Percentiles rank a stretch among this genome's conserved stretches.
Evolutionary conservation across 345 rosid species (phyloP).

Genomic region (Citrus trifoliata): DNA sequence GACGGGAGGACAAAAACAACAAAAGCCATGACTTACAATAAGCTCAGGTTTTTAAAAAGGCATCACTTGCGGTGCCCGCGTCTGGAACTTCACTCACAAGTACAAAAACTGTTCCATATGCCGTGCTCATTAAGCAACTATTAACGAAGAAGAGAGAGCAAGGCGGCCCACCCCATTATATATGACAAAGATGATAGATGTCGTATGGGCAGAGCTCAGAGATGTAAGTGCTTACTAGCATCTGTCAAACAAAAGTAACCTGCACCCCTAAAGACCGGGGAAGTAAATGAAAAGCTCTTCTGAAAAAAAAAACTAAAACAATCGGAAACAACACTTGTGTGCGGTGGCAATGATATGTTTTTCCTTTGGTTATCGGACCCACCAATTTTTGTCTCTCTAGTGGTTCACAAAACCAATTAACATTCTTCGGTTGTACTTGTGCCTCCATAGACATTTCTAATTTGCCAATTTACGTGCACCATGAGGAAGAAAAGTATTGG

Average conservation of each 20-base stretch:
- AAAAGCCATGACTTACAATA: neutral
- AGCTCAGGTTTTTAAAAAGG: neutral
- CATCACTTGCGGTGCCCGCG: neutral
- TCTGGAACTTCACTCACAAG: neutral
- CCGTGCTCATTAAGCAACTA: slow-evolving; percentile 27
- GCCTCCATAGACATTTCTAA: neutral
- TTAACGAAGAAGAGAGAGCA: slow-evolving; percentile 35
- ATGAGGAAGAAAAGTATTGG: neutral
- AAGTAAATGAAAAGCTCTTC: slow-evolving; percentile 19
- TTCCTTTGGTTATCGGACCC: neutral
- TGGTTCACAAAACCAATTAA: neutral
- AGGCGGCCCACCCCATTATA: neutral
- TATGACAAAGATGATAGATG: neutral
- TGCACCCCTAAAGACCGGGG: slow-evolving; percentile 27
- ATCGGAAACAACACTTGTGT: slow-evolving; percentile 22
- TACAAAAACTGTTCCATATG: neutral
- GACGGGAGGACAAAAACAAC: slow-evolving; percentile 20
- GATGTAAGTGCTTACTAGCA: slow-evolving; percentile 25
- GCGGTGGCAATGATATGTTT: too few relatives aligned
- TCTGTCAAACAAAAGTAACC: slow-evolving; percentile 26
- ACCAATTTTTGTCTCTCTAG: neutral
- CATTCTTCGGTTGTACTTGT: neutral
- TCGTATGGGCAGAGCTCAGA: too few relatives aligned
- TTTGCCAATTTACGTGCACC: neutral
- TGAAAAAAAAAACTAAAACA: slow-evolving; percentile 18